Base-by-base conservation (phyloP, 2,329 filamentous ascomycete genomes). In the Fusarium miscanthi region DNA sequence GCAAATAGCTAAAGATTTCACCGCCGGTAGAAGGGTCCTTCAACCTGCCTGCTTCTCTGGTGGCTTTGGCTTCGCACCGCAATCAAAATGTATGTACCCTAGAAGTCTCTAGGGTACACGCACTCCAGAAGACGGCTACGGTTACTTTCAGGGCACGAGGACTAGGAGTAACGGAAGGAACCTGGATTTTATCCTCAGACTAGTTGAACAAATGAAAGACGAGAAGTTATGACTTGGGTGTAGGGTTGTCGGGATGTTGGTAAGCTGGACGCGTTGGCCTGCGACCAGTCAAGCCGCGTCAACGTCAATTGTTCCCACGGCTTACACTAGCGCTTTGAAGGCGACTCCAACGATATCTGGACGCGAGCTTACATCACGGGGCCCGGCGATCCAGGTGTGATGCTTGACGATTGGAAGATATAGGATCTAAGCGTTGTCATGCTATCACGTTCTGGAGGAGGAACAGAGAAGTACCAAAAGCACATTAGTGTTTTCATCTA, bases 181-280 rank as follows among this genome's bases (percentile, higher is more conserved):
- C 17, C 17, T 19, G 42, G 16, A 0, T 43, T 25, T 19, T 13
- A 16, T 43, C 8, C 8, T 17, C 41, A 6, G 23, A 25, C 10
- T 9, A 10, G 16, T 25, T 45, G 5, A 13, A 9, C 7, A 25
- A 45, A 45, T 25, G 8, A 45, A 45, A 45, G 17, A 27, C 42
- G 13, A 45, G 23, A 19, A 2, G 9, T 1, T 4, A 19, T 25
- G 23, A 8, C 23, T 45, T 45, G 5, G 0, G 23, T 23, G 6
- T 23, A 27, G 42, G 1, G 17, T 19, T 45, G 17, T 25, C 7
- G 10, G 23, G 23, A 13, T 13, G 23, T 45, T 25, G 27, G 27
- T 11, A 45, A 4, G 42, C 8, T 25, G 3, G 17, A 43, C 23
- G 23, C 0, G 23, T 25, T 43, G 42, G 23, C 42, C 0, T 19